Conservation (phyloP, 805 yeast genomes). For the Clavispora fructus region DNA sequence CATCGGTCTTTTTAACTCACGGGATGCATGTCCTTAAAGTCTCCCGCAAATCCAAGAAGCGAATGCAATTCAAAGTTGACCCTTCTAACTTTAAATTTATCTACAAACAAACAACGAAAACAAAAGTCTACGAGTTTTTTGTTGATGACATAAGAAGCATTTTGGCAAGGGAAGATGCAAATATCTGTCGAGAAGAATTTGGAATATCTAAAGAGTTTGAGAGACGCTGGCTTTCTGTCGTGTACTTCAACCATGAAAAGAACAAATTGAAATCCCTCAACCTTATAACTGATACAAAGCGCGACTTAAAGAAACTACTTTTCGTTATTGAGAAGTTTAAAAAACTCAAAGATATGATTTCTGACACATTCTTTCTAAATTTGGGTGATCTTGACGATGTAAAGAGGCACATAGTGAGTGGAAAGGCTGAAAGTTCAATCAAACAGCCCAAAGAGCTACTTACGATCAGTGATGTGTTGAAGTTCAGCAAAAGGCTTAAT, state of each 20-base stretch:
- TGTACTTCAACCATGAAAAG: conserved; percentile 56
- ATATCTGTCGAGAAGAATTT: conserved; percentile 81
- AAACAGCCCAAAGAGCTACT: conserved; percentile 28
- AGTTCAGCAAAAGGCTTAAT: conserved; percentile 61
- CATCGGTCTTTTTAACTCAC: conserved; percentile 38
- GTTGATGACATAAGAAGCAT: conserved; percentile 64
- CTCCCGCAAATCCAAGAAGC: conserved; percentile 64
- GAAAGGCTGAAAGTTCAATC: conserved; percentile 14
- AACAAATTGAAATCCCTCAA: conserved; percentile 75
- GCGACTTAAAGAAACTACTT: conserved; percentile 51
- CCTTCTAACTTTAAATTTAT: conserved; percentile 47
- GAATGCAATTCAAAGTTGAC: conserved; percentile 53
- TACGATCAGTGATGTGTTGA: conserved; percentile 62
- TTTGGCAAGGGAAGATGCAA: conserved; percentile 64
- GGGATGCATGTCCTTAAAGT: conserved; percentile 66
- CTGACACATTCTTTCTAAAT: conserved; percentile 47
- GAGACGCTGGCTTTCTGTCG: conserved; percentile 73
- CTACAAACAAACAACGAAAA: conserved; percentile 36
- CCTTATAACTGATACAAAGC: conserved; percentile 63
- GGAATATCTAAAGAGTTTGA: conserved; percentile 63
- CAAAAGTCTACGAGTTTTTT: conserved; percentile 23
- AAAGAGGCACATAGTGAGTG: conserved; percentile 21
- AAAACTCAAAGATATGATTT: conserved; percentile 54
- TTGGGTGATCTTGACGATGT: conserved; percentile 31
- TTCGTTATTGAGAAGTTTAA: conserved; percentile 56